Evolutionary conservation across 305 asterid genomes (phyloP).

Genomic region (Solanum aculeatissimum): DNA sequence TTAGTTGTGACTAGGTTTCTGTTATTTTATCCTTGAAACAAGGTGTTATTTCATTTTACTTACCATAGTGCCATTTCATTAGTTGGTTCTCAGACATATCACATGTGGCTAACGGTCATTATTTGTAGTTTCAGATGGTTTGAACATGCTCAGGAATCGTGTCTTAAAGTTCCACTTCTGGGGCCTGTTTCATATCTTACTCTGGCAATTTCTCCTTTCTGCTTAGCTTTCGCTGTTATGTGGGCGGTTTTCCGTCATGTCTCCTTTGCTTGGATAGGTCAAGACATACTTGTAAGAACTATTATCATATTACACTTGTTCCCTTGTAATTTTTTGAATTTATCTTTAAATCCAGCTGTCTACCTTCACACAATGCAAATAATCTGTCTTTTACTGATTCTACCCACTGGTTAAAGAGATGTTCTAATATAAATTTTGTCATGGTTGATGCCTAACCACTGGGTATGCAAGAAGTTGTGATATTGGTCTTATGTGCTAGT

Average conservation of each 20-base stretch:
- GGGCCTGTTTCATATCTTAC: constrained; percentile 84
- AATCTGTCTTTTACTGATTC: background rate
- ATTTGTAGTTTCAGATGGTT: constrained; percentile 88
- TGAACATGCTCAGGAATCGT: constrained; percentile 57
- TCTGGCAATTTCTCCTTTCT: constrained; percentile 86
- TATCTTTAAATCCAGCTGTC: background rate
- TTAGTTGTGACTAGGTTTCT: background rate
- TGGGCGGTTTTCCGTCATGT: constrained; percentile 83
- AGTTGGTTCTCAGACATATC: background rate
- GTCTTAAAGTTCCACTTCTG: constrained; percentile 59
- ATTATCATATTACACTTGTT: background rate
- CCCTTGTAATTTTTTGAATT: background rate
- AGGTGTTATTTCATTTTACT: background rate
- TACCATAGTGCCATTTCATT: background rate
- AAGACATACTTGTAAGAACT: constrained; percentile 86
- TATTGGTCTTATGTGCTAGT: background rate
- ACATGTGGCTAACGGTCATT: constrained; percentile 17
- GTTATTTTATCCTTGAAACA: background rate
- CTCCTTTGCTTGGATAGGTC: constrained; percentile 95
- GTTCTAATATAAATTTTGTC: background rate
- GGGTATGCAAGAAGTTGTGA: background rate
- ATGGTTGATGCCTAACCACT: background rate
- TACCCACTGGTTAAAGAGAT: background rate
- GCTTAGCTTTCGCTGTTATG: constrained; percentile 68
- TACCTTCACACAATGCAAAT: background rate